Evolutionary conservation across 805 yeast species (phyloP).

Genomic region (Ogataea haglerorum): DNA sequence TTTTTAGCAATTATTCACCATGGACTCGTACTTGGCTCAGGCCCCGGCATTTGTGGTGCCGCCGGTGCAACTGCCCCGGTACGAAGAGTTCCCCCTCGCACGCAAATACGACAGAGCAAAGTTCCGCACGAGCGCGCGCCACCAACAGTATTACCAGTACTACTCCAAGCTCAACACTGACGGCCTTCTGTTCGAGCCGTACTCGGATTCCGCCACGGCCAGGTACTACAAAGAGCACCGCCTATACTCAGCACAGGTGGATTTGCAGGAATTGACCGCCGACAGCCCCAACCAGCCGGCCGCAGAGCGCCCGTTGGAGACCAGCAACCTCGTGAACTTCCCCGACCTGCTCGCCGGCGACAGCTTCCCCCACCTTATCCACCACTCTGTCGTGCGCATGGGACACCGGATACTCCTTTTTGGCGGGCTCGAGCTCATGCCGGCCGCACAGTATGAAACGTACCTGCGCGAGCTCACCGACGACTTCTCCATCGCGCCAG

Average conservation of each 20-base stretch:
- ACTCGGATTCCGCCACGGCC: slow-evolving; percentile 19
- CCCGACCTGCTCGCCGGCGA: slow-evolving; percentile 38
- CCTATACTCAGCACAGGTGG: slow-evolving; percentile 14
- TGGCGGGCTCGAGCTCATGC: slow-evolving; percentile 42
- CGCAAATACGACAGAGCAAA: slow-evolving; percentile 3
- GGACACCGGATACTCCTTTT: slow-evolving; percentile 36
- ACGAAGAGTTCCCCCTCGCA: slow-evolving; percentile 4
- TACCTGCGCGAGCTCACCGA: slow-evolving; percentile 28
- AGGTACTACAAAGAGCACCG: slow-evolving; percentile 23
- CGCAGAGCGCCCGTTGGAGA: slow-evolving; percentile 7
- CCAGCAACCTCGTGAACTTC: slow-evolving; percentile 24
- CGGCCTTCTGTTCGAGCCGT: slow-evolving; percentile 23
- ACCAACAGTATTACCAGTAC: slow-evolving; percentile 22
- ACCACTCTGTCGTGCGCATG: slow-evolving; percentile 42
- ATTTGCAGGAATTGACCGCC: not conserved
- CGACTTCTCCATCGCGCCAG: slow-evolving; percentile 31
- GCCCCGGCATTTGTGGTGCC: slow-evolving; percentile 24
- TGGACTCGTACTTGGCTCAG: slow-evolving; percentile 24
- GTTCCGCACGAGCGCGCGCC: not conserved
- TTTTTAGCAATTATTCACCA: slow-evolving; percentile 3
- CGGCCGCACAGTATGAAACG: slow-evolving; percentile 23
- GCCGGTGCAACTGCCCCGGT: slow-evolving; percentile 18
- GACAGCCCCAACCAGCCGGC: not conserved
- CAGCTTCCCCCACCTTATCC: slow-evolving; percentile 40
- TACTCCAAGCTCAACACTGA: slow-evolving; percentile 24